Percentiles rank a stretch among this genome's conserved stretches.
phyloP scores from a whole-genome alignment of 1,284 basidiomycete genomes.

The Cutaneotrichosporon sp. region DNA sequence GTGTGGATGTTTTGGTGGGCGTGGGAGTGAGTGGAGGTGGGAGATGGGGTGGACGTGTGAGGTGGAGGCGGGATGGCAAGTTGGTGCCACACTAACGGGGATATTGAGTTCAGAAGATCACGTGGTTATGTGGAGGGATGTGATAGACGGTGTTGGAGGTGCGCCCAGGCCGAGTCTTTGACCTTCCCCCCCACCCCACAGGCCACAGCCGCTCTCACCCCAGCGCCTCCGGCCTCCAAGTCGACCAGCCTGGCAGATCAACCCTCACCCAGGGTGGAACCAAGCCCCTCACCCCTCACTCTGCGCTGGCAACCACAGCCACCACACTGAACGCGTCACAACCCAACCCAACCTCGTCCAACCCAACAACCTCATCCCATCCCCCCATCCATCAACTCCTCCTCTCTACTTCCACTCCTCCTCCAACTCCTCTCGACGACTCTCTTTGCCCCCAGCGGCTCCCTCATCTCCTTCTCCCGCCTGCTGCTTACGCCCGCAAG shows the following conservation, averaged over 20 bases:
- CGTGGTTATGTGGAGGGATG: neutral
- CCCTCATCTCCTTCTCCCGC: neutral
- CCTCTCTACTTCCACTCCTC: neutral
- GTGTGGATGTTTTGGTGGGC: too few species aligned
- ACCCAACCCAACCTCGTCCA: neutral
- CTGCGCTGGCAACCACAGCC: neutral
- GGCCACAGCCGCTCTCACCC: neutral
- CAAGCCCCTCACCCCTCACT: too few species aligned
- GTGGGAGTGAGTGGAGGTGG: neutral
- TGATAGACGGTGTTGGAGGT: neutral
- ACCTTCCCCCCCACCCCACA: neutral
- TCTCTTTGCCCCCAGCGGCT: too few species aligned
- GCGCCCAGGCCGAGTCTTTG: neutral
- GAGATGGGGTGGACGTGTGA: too few species aligned
- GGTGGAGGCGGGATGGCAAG: neutral
- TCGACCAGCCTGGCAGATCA: neutral
- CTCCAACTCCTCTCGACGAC: neutral
- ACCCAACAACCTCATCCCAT: neutral
- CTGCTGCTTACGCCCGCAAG: neutral
- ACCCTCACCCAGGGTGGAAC: too few species aligned
- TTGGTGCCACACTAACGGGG: constrained; percentile 3
- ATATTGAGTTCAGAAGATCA: neutral
- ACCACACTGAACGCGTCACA: constrained; percentile 5
- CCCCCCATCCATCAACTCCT: too few species aligned
- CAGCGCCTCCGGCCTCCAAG: neutral